phyloP scores from a whole-genome alignment of 495 filamentous ascomycete genomes.

The Hyaloscypha finlandica region DNA sequence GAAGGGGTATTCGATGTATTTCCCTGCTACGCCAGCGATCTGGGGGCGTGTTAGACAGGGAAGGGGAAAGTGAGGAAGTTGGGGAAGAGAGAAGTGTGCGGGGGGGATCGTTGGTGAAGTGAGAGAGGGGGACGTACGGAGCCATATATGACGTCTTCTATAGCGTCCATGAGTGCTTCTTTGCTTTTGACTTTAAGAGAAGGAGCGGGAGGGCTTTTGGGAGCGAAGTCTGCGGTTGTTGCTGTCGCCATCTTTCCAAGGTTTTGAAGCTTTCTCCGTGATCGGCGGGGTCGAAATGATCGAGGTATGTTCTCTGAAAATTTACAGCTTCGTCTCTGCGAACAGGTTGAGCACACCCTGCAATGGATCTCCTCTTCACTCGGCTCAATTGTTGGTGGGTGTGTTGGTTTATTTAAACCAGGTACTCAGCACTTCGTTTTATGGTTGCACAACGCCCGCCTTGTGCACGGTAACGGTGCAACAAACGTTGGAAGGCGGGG shows the following conservation, averaged over 20 bases:
- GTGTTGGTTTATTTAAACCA: background rate
- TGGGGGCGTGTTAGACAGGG: conserved; percentile 36
- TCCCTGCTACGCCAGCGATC: conserved; percentile 87
- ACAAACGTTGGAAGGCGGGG: background rate
- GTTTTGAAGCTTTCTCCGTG: conserved; percentile 9
- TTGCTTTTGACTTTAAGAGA: conserved; percentile 29
- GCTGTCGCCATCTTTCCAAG: conserved; percentile 23
- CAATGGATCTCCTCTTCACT: background rate
- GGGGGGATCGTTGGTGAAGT: background rate
- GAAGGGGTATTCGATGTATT: conserved; percentile 97
- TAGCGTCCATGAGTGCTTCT: conserved; percentile 62
- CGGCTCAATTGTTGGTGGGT: background rate
- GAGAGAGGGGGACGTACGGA: conserved; percentile 59
- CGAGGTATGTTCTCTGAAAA: background rate
- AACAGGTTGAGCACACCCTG: background rate
- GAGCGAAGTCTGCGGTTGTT: conserved; percentile 15
- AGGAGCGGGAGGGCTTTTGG: background rate
- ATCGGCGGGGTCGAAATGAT: conserved; percentile 20
- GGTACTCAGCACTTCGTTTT: background rate
- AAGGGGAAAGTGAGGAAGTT: background rate
- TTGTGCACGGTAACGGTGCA: background rate
- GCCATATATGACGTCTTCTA: conserved; percentile 82
- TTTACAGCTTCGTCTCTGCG: too few relatives aligned
- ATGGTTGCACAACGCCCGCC: background rate
- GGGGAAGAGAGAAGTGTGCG: conserved; percentile 2